phyloP scores from a whole-genome alignment of 257 asterid species.

The Solanum boliviense region DNA sequence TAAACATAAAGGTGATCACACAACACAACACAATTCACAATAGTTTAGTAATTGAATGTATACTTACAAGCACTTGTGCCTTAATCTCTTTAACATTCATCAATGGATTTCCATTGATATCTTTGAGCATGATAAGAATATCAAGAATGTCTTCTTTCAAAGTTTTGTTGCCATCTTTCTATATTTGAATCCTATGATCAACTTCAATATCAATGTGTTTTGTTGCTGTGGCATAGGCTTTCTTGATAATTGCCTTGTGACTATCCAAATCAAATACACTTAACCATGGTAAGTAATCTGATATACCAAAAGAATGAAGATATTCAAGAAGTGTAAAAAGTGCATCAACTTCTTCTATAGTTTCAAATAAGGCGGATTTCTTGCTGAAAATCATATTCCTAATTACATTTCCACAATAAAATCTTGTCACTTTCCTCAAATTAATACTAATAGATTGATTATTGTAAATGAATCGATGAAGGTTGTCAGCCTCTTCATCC shows the following conservation, averaged over 20 bases:
- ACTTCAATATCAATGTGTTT: not conserved
- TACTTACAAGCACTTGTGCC: not conserved
- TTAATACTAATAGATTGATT: not conserved
- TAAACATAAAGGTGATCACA: not conserved
- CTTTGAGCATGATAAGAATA: not conserved
- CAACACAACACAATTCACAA: not conserved
- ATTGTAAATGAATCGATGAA: not conserved
- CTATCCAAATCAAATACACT: not conserved
- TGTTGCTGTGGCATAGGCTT: not conserved
- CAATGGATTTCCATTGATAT: not conserved
- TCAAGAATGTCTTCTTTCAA: not conserved
- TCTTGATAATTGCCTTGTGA: not conserved
- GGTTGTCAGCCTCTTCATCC: not conserved
- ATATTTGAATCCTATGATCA: not conserved
- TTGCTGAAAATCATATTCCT: not conserved
- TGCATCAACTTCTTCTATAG: not conserved
- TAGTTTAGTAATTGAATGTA: not conserved
- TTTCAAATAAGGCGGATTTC: not conserved
- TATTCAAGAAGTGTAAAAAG: no score
- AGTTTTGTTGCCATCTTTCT: not conserved
- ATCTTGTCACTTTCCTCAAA: not conserved
- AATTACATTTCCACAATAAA: not conserved
- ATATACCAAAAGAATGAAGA: not conserved
- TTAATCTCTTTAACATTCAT: not conserved
- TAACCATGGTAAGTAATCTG: not conserved